Conservation (phyloP, 805 yeast genomes). For the Kluyveromyces dobzhanskii region DNA sequence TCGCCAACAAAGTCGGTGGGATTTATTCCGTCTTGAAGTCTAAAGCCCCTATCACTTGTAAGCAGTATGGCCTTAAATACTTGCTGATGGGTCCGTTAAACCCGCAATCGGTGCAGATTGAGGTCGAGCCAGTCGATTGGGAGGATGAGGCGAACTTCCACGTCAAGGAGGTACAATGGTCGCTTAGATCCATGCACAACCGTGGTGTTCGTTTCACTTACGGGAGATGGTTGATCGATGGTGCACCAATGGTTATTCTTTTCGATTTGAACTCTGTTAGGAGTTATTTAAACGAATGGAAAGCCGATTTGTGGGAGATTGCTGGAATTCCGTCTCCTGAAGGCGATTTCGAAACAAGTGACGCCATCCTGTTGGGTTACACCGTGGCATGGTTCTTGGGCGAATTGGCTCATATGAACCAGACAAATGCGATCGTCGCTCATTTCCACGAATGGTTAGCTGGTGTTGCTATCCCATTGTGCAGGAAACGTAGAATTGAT, state of each 20-base stretch:
- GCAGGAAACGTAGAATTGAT: conserved; percentile 85
- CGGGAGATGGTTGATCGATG: conserved; percentile 96
- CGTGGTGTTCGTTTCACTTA: conserved; percentile 79
- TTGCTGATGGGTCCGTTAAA: conserved; percentile 82
- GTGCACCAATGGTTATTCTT: conserved; percentile 87
- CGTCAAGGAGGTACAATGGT: conserved; percentile 38
- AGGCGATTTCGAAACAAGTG: conserved; percentile 80
- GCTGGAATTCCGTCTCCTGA: conserved; percentile 93
- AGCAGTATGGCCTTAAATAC: conserved; percentile 84
- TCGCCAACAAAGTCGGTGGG: conserved; percentile 96
- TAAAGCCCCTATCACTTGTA: conserved; percentile 92
- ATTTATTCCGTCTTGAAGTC: conserved; percentile 94
- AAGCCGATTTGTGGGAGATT: conserved; percentile 80
- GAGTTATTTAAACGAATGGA: conserved; percentile 80
- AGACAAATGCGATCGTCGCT: conserved; percentile 80
- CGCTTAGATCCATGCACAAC: conserved; percentile 70
- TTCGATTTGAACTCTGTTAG: conserved; percentile 78
- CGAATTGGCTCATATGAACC: conserved; percentile 78
- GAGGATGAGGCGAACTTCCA: conserved; percentile 35
- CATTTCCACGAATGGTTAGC: conserved; percentile 99
- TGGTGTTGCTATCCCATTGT: conserved; percentile 88
- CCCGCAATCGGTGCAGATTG: conserved; percentile 63
- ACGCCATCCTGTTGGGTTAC: conserved; percentile 88
- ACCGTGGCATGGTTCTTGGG: conserved; percentile 96
- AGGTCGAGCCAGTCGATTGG: conserved; percentile 68